Percentiles rank a stretch among this genome's conserved stretches.
phyloP scores from a whole-genome alignment of 352 stramenopile species.

The Phytophthora rubi region DNA sequence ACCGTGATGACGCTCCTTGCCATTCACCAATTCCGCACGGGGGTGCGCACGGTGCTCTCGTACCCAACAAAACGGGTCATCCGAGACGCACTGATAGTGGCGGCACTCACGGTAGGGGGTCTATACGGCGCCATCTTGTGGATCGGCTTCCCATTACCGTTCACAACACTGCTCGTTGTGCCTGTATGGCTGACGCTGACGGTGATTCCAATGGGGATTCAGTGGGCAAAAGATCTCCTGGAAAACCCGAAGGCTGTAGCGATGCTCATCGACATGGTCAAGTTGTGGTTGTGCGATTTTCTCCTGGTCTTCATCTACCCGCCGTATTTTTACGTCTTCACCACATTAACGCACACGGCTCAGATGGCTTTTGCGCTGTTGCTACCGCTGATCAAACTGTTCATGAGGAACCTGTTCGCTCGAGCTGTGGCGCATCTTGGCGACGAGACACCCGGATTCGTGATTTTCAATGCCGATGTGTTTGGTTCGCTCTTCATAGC shows the following conservation, averaged over 20 bases:
- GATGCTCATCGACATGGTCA: conserved; percentile 9
- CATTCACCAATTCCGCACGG: conserved; percentile 1
- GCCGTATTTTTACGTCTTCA: conserved; percentile 21
- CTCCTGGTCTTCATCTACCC: conserved; percentile 18
- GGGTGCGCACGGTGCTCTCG: neutral
- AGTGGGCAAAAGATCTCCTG: conserved; percentile 3
- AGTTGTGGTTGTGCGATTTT: conserved; percentile 24
- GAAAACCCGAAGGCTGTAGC: neutral
- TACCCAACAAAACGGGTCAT: conserved; percentile 4
- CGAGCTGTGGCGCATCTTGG: neutral
- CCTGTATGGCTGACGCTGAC: neutral
- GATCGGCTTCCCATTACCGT: conserved; percentile 4
- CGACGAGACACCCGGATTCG: neutral
- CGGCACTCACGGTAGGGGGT: neutral
- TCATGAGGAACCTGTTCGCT: conserved; percentile 1
- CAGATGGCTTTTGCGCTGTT: neutral
- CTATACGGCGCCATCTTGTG: neutral
- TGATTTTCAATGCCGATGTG: conserved; percentile 2
- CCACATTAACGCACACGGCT: neutral
- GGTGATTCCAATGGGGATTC: neutral
- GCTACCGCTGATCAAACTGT: neutral
- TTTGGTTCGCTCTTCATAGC: conserved; percentile 1
- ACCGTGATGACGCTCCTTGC: conserved; percentile 10
- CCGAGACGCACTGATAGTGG: neutral
- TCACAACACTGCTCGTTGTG: conserved; percentile 8